Base-by-base conservation (phyloP, 352 stramenopile genomes). In the Thalassiosira livingstoniorum region DNA sequence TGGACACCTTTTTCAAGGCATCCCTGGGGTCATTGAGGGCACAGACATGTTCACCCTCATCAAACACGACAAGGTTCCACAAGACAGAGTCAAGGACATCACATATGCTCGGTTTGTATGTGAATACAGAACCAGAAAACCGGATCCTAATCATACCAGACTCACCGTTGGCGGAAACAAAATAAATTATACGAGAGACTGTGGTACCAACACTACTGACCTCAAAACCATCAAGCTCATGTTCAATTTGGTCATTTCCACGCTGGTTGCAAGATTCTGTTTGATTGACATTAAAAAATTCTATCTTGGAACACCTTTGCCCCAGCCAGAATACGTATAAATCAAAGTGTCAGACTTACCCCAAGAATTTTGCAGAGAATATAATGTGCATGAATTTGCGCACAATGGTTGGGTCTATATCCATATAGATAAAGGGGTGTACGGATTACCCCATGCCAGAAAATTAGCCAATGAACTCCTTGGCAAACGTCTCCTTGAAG, bases 81-180 rank as follows among this genome's bases (percentile, higher is more conserved):
- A 7, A 51, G 42, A 51, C 18, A 18, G 42, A 7, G 7, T 7
- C 18, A 7, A 51, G 7, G 18, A 51, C 42, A 18, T 51, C 18
- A 51, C 42, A 51, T n/a, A n/a, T n/a, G n/a, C n/a, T n/a, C n/a
- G n/a, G n/a, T n/a, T n/a, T n/a, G n/a, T n/a, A n/a, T n/a, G 18
- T 18, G 42, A 51, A 7, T 7, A 18, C 42, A 7, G 42, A 18
- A 7, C 42, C 42, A 7, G 18, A 51, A 51, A 51, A 18, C 7
- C 7, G 18, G 42, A 51, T 18, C 18, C 42, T 51, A 51, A 51
- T 51, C 54, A 32, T 31, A 74, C 64, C 3, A 13, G 60, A 27
- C 73, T 80, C 34, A 72, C 72, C 23, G 47, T 80, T 32, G 72
- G 57, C 4, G 61, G 60, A 15, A 80, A 74, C 31, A 42, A 15